These are phyloP conservation scores for Candida neerlandica DNA, from an alignment of 1,139 yeast genomes.

Conservation along the genomic window DNA sequence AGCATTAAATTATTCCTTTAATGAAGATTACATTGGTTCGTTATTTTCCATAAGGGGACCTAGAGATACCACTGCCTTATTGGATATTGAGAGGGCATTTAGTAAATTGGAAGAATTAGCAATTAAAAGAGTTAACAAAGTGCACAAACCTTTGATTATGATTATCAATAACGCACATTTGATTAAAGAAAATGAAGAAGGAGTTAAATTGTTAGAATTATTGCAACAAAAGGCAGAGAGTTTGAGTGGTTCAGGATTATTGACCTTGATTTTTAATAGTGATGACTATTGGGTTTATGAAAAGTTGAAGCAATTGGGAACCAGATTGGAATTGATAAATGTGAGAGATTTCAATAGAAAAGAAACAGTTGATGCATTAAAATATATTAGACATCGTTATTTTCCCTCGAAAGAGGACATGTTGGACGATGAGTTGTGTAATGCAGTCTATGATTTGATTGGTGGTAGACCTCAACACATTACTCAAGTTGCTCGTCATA, in stretches of 20 bases:
- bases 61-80: slow-evolving; percentile 77
- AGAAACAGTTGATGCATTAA: slow-evolving; percentile 61
- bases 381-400: slow-evolving; percentile 51
- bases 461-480: slow-evolving; percentile 89
- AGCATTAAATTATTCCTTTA: slow-evolving; percentile 72
- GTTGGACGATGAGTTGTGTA: slow-evolving; percentile 43
- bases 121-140: slow-evolving; percentile 41
- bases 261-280: slow-evolving; percentile 75
- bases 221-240: slow-evolving; percentile 84
- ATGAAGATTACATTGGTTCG: slow-evolving; percentile 83
- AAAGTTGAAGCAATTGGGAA: slow-evolving; percentile 69
- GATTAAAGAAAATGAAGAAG: slow-evolving; percentile 73
- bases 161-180: slow-evolving; percentile 77
- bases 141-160: slow-evolving; percentile 60
- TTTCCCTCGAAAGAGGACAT: slow-evolving; percentile 32
- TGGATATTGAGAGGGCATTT: slow-evolving; percentile 84
- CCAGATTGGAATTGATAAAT: slow-evolving; percentile 72
- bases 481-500: slow-evolving; percentile 70
- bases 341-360: slow-evolving; percentile 64
- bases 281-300: slow-evolving; percentile 91
- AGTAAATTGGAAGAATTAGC: slow-evolving; percentile 77
- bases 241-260: slow-evolving; percentile 73
- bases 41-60: slow-evolving; percentile 84
- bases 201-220: slow-evolving; percentile 69
- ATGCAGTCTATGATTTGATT: slow-evolving; percentile 64